phyloP scores from a whole-genome alignment of 2,329 filamentous ascomycete species.

The Alternaria infectoria region DNA sequence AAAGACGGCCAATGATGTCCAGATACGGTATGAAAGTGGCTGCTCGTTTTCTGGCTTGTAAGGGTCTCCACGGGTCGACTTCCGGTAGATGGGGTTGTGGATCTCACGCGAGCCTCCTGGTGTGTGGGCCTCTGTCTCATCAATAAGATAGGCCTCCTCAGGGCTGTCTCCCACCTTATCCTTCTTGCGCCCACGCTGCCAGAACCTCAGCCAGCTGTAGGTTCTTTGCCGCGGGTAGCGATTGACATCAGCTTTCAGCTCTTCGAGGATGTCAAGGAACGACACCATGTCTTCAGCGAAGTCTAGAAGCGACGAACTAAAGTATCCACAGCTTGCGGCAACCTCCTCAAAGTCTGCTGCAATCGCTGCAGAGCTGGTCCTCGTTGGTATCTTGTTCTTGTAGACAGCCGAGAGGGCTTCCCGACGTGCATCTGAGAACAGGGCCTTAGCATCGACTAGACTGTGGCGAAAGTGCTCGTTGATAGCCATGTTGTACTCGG shows the following conservation, averaged over 20 bases:
- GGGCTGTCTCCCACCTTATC: slow-evolving; percentile 21
- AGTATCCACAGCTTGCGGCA: slow-evolving; percentile 95
- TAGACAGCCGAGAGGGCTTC: slow-evolving; percentile 82
- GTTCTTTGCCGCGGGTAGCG: slow-evolving; percentile 66
- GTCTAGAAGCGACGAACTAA: slow-evolving; percentile 88
- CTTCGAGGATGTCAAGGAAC: slow-evolving; percentile 83
- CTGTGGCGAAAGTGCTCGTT: slow-evolving; percentile 83
- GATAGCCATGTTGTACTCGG: slow-evolving; percentile 72
- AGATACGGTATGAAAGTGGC: slow-evolving; percentile 56
- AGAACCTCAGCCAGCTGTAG: slow-evolving; percentile 89
- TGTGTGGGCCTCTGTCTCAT: slow-evolving; percentile 35
- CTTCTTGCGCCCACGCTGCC: slow-evolving; percentile 55
- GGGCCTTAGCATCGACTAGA: slow-evolving; percentile 76
- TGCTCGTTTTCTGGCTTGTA: slow-evolving; percentile 38
- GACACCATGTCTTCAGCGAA: slow-evolving; percentile 88
- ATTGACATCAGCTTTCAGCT: slow-evolving; percentile 75
- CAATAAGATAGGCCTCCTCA: slow-evolving; percentile 33
- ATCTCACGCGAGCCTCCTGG: slow-evolving; percentile 44
- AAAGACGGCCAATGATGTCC: slow-evolving; percentile 63
- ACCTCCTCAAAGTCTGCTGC: slow-evolving; percentile 97
- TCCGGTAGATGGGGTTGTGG: slow-evolving; percentile 43
- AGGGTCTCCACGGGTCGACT: slow-evolving; percentile 33
- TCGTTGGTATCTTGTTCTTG: slow-evolving; percentile 74
- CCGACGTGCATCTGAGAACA: slow-evolving; percentile 79
- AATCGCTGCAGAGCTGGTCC: slow-evolving; percentile 72